Evolutionary conservation across 129 eudicot genomes (phyloP), one percentile per base, ranked within the genome.

Genomic region (Escallonia rubra): DNA sequence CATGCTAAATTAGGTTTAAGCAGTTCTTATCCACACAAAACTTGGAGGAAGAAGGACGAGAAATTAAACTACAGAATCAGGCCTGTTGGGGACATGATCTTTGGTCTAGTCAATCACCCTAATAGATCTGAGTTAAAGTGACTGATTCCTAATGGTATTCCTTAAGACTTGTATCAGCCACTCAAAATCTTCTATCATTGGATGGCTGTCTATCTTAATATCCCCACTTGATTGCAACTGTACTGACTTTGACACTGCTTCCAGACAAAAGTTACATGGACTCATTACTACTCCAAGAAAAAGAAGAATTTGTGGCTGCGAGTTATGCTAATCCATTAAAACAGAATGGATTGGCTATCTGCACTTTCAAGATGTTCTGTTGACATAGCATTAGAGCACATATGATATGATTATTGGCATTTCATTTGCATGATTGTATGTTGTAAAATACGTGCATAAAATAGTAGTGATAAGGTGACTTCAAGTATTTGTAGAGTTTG

Each of bases 61-160:
- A 50, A 50, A n/a, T n/a, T n/a, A n/a, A n/a, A 50, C 3, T 11
- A 76, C 67, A 69, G 46, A 57, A 11, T 59, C 46, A 56, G 39
- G 54, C 40, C 57, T 16, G 45, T 23, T 48, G 3, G 3, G 3
- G 65, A 46, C 61, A 64, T 48, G 75, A 76, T 76, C 72, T 64
- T 10, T 63, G 72, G 80, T 76, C 67, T 57, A 70, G 39, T 65
- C 64, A 55, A 64, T 49, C 47, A 8, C 14, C 42, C 57, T 40
- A 13, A 64, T 7, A 63, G 57, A 63, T 46, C 72, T 42, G 41
- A 65, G 14, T 15, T 59, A 47, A 61, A 70, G 43, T 64, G 81
- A 76, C 72, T 6, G 10, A 56, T 69, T 63, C 76, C 81, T 70
- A 76, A 69, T 38, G 55, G 55, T 11, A 0, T 47, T 50, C 55